Percentiles rank a stretch among this genome's conserved stretches.
Conservation (phyloP, 2,329 filamentous ascomycete genomes). For the Ophiostoma sp. region DNA sequence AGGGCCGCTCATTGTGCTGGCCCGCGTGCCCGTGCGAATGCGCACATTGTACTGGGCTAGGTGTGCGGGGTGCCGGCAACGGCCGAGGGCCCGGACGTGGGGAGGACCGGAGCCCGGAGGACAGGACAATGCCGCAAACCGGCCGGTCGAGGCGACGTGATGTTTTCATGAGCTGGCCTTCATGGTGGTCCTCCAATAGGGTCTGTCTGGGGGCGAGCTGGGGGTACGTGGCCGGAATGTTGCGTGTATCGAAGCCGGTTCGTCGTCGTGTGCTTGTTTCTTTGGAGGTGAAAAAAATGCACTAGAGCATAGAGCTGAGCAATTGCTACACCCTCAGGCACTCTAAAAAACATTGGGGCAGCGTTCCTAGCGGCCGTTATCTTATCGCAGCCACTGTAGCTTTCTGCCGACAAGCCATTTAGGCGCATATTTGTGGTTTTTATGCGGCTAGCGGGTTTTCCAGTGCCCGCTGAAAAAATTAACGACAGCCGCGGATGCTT, state of each 20-base stretch:
- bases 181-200: conserved; percentile 37
- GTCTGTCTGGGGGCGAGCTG: not conserved
- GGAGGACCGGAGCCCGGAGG: conserved; percentile 36
- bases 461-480: conserved; percentile 28
- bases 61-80: not conserved
- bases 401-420: not conserved
- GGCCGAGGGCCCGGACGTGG: not conserved
- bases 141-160: conserved; percentile 54
- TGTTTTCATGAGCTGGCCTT: conserved; percentile 56
- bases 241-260: not conserved
- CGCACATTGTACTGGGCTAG: not conserved
- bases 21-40: not conserved
- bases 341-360: not conserved
- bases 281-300: conserved; percentile 17
- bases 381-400: conserved; percentile 19
- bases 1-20: not conserved
- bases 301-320: conserved; percentile 4
- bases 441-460: conserved; percentile 16
- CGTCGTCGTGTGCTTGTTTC: not conserved
- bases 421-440: conserved; percentile 14
- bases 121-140: conserved; percentile 52
- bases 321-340: not conserved
- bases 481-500: conserved; percentile 1
- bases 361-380: conserved; percentile 12
- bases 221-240: not conserved